Base-by-base conservation (phyloP, 2,329 filamentous ascomycete genomes). In the Whalleya microplaca region DNA sequence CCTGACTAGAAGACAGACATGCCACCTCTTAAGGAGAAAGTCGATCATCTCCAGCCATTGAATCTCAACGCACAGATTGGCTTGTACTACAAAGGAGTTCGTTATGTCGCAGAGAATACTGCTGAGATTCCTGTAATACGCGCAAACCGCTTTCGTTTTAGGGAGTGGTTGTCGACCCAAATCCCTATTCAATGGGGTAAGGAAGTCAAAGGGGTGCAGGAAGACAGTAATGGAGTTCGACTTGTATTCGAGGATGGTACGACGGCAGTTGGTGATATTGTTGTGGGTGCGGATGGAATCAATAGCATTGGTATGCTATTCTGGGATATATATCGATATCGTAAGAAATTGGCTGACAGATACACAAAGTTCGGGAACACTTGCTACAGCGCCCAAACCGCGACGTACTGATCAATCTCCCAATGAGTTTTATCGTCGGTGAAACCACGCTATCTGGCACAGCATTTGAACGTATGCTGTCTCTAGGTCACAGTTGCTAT, bases 251-350 rank as follows among this genome's bases (percentile, higher is more conserved):
- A 61, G n/a, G 69, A 70, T 40, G 68, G 69, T 0, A 61, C 61
- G 1, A 60, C 42, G 12, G 66, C 64, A 1, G 56, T 40, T 1
- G 66, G 66, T 6, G 66, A 69, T 21, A 59, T 71, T 12, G 42
- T 69, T 4, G 59, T 71, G 1, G 69, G 69, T 2, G 69, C 68
- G 2, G 69, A 71, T 27, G 68, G 69, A 1, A 46, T 65, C 3
- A 58, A 66, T n/a, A 71, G 69, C 27, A 52, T 57, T 10, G 65
- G 66, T 66, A 59, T 14, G 60, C 57, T 12, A 42, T 21, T 41
- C 32, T 18, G 19, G n/a, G 5, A 5, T 8, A 7, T 21, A 20
- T 12, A 21, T 5, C 10, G 44, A 8, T n/a, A 21, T 2, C 43
- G 23, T 14, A 20, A 43, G 7, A 43, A 18, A 27, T 51, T 2